phyloP scores from a whole-genome alignment of 2,329 filamentous ascomycete genomes.

The Sclerotinia trifoliorum region DNA sequence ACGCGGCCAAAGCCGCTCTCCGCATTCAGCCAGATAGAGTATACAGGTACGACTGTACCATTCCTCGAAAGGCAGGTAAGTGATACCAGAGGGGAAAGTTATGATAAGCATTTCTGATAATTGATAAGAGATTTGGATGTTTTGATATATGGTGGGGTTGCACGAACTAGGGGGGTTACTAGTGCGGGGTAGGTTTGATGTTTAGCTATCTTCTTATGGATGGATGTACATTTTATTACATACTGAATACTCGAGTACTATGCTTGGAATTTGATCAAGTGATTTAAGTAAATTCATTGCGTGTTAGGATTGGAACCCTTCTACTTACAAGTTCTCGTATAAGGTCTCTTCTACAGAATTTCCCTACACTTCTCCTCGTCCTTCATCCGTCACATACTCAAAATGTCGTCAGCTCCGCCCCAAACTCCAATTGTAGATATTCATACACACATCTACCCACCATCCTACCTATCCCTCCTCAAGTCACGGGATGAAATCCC shows the following conservation, averaged over 20 bases:
- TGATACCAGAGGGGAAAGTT: background rate
- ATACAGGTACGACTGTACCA: background rate
- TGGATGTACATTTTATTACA: constrained; percentile 2
- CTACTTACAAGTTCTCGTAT: background rate
- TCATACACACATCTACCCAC: constrained; percentile 70
- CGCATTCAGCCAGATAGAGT: background rate
- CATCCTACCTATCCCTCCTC: constrained; percentile 60
- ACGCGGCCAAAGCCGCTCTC: constrained; percentile 20
- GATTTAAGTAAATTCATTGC: background rate
- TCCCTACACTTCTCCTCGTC: background rate
- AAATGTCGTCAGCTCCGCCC: constrained; percentile 28
- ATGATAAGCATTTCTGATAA: background rate
- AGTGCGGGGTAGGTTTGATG: constrained; percentile 16
- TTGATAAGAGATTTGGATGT: constrained; percentile 4
- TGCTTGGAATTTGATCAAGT: background rate
- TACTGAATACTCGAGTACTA: background rate
- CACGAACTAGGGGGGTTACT: background rate
- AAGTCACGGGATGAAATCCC: constrained; percentile 62
- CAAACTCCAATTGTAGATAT: constrained; percentile 57
- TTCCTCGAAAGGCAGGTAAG: constrained; percentile 6
- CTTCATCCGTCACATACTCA: constrained; percentile 17
- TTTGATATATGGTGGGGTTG: constrained; percentile 5
- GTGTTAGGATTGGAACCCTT: background rate
- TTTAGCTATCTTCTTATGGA: background rate
- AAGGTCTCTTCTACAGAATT: too few species aligned